phyloP scores from a whole-genome alignment of 164 flowering plant species.

The Berberis thunbergii region DNA sequence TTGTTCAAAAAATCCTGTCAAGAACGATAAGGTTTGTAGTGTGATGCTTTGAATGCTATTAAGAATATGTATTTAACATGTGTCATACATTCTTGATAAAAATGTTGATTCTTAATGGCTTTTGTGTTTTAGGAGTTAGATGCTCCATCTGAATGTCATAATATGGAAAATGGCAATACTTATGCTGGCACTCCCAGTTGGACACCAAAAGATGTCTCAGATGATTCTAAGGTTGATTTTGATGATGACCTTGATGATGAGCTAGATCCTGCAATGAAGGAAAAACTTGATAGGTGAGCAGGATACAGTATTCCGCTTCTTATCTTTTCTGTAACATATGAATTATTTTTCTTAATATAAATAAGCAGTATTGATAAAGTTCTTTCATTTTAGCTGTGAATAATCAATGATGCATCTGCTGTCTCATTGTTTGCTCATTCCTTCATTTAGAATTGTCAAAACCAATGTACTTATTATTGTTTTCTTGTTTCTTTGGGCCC shows the following conservation, averaged over 20 bases:
- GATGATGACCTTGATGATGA: constrained; percentile 79
- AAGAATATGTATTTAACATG: background rate
- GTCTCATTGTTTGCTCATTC: too few relatives aligned
- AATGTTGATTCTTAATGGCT: background rate
- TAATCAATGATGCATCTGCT: too few relatives aligned
- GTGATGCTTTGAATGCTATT: background rate
- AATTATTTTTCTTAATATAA: too few relatives aligned
- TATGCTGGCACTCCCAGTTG: constrained; percentile 22
- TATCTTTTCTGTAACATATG: background rate
- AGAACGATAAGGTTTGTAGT: constrained; percentile 25
- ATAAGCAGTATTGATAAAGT: too few relatives aligned
- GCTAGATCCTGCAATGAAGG: constrained; percentile 74
- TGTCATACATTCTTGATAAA: too few relatives aligned
- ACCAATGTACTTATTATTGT: too few relatives aligned
- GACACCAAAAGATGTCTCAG: constrained; percentile 22
- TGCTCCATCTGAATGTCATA: constrained; percentile 14
- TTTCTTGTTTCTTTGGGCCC: too few relatives aligned
- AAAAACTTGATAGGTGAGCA: constrained; percentile 72
- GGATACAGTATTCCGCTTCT: background rate
- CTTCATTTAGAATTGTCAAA: too few relatives aligned
- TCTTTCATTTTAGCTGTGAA: too few relatives aligned
- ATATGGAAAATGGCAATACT: constrained; percentile 12
- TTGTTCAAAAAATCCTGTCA: constrained; percentile 22
- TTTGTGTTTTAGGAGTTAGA: constrained; percentile 32
- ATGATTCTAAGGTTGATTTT: constrained; percentile 42